Percentiles rank a stretch among this genome's conserved stretches.
Conservation (phyloP, 2,329 filamentous ascomycete species). For the Fusarium ambrosium region DNA sequence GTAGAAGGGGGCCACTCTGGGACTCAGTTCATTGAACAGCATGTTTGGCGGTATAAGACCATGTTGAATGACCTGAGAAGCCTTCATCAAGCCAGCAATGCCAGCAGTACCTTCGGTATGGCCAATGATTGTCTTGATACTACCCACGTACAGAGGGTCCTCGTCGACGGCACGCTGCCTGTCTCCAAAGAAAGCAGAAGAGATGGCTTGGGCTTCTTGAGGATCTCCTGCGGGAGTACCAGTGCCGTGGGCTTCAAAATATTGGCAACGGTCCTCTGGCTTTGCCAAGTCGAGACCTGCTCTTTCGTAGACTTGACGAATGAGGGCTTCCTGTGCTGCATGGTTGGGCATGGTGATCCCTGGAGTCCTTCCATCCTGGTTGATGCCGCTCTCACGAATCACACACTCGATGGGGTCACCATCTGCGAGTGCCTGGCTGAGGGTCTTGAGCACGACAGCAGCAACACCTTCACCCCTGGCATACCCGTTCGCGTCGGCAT, state of each 20-base stretch:
- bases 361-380: slow-evolving; percentile 38
- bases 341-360: slow-evolving; percentile 63
- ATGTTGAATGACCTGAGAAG: slow-evolving; percentile 32
- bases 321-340: slow-evolving; percentile 56
- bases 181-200: slow-evolving; percentile 55
- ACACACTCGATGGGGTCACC: slow-evolving; percentile 45
- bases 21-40: slow-evolving; percentile 48
- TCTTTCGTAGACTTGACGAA: slow-evolving; percentile 53
- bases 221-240: slow-evolving; percentile 62
- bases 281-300: slow-evolving; percentile 54
- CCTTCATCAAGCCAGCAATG: slow-evolving; percentile 42
- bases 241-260: slow-evolving; percentile 61
- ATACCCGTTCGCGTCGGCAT: slow-evolving; percentile 59
- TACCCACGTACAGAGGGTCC: slow-evolving; percentile 41
- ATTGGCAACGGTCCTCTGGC: slow-evolving; percentile 53
- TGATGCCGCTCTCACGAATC: slow-evolving; percentile 5
- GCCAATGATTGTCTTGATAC: slow-evolving; percentile 48
- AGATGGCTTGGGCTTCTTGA: slow-evolving; percentile 55
- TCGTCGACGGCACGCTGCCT: background rate
- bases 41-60: slow-evolving; percentile 50
- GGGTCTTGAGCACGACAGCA: slow-evolving; percentile 60
- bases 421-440: slow-evolving; percentile 57
- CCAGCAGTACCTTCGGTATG: slow-evolving; percentile 47
- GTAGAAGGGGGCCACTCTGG: slow-evolving; percentile 44
- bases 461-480: slow-evolving; percentile 66